phyloP scores from a whole-genome alignment of 495 filamentous ascomycete genomes.

The Xylaria grammica region DNA sequence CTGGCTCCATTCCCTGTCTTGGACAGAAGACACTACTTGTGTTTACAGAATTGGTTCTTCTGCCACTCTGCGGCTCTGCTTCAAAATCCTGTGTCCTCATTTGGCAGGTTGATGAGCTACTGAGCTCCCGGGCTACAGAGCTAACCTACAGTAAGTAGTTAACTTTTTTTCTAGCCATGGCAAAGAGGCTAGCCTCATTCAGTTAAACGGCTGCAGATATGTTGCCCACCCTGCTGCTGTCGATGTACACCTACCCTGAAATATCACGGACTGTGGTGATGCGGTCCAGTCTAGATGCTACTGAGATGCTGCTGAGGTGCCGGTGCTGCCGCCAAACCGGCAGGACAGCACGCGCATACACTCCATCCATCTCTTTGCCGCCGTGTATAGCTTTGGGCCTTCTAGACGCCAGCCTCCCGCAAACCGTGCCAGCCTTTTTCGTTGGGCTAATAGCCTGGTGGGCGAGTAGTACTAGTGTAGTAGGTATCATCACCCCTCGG shows the following conservation, averaged over 20 bases:
- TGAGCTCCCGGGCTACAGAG: background rate
- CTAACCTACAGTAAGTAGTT: background rate
- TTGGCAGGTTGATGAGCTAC: background rate
- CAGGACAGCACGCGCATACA: background rate
- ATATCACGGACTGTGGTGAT: background rate
- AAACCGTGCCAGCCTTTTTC: no score
- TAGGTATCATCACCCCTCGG: no score
- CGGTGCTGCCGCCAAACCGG: background rate
- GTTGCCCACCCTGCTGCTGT: background rate
- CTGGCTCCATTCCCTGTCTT: slow-evolving; percentile 16
- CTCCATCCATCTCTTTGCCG: background rate
- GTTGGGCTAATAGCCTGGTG: background rate
- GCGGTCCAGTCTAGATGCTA: background rate
- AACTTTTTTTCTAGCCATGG: background rate
- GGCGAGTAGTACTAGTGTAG: background rate
- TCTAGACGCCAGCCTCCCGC: background rate
- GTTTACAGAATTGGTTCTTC: slow-evolving; percentile 12
- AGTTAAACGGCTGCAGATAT: background rate
- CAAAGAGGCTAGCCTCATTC: slow-evolving; percentile 2
- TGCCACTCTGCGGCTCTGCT: slow-evolving; percentile 23
- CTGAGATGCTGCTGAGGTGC: background rate
- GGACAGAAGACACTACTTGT: slow-evolving; percentile 4
- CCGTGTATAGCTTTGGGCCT: background rate
- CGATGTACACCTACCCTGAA: background rate
- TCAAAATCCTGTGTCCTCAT: background rate